phyloP scores from a whole-genome alignment of 2,329 filamentous ascomycete species.

The Penicillium oxalicum region DNA sequence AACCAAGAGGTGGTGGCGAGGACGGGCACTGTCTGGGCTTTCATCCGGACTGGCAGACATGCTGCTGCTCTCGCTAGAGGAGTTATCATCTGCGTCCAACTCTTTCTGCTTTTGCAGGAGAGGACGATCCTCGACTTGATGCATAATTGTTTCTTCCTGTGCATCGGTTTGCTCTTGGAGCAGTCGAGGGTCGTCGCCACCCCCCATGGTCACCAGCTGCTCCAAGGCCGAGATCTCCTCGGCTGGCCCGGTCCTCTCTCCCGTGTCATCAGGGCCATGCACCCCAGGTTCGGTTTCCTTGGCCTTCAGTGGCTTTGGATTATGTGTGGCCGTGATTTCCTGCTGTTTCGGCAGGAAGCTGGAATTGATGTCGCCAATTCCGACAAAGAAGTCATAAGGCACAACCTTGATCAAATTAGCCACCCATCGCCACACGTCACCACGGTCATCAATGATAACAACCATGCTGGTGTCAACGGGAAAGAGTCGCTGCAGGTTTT shows the following conservation, averaged over 20 bases:
- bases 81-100: conserved; percentile 76
- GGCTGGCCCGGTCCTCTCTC: conserved; percentile 17
- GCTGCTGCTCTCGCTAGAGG: conserved; percentile 48
- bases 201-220: conserved; percentile 69
- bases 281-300: conserved; percentile 21
- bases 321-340: conserved; percentile 47
- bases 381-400: conserved; percentile 96
- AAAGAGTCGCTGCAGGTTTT: conserved; percentile 85
- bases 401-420: conserved; percentile 90
- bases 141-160: conserved; percentile 80
- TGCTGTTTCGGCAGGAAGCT: conserved; percentile 83
- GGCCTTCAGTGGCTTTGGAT: conserved; percentile 23
- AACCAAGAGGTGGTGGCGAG: conserved; percentile 70
- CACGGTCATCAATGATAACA: conserved; percentile 94
- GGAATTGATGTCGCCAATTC: conserved; percentile 97
- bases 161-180: conserved; percentile 73
- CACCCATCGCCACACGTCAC: conserved; percentile 93
- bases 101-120: conserved; percentile 87
- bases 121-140: conserved; percentile 82
- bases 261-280: conserved; percentile 31
- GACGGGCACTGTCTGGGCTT: conserved; percentile 35
- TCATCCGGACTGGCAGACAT: conserved; percentile 38
- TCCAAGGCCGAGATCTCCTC: conserved; percentile 57
- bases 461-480: conserved; percentile 99
- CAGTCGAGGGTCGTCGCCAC: conserved; percentile 60